Conservation (phyloP, 768 basidiomycete genomes). For the Rubroboletus pulcherrimus region DNA sequence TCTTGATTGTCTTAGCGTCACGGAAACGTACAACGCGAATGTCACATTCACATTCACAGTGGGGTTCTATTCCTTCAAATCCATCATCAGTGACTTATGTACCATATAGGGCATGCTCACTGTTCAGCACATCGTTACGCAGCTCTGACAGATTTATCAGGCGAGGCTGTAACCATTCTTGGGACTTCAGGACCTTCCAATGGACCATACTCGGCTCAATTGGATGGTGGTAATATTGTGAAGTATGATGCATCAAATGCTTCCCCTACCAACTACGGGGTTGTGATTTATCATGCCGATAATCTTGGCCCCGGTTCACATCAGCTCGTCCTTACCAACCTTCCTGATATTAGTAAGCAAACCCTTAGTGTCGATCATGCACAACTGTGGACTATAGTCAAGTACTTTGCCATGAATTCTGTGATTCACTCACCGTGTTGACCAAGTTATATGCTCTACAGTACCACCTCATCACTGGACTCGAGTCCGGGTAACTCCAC, state of each 20-base stretch:
- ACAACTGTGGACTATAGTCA: constrained; percentile 15
- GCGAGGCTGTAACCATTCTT: constrained; percentile 42
- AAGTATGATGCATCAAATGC: constrained; percentile 19
- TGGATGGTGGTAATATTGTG: constrained; percentile 32
- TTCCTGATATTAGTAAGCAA: constrained; percentile 17
- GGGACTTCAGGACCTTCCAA: constrained; percentile 39
- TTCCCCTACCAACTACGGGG: constrained; percentile 25
- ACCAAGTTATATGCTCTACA: neutral
- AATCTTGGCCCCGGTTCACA: constrained; percentile 40
- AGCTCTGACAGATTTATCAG: constrained; percentile 20
- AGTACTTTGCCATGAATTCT: constrained; percentile 7
- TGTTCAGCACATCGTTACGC: neutral
- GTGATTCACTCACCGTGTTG: neutral
- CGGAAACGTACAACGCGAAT: constrained; percentile 32
- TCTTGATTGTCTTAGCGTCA: constrained; percentile 27
- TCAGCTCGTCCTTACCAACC: constrained; percentile 34
- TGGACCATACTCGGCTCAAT: constrained; percentile 33
- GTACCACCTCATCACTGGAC: neutral
- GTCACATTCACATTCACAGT: constrained; percentile 41
- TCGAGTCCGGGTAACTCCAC: neutral
- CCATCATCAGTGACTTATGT: constrained; percentile 2
- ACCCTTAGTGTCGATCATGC: constrained; percentile 35
- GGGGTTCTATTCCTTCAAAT: constrained; percentile 5
- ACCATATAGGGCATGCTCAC: constrained; percentile 19
- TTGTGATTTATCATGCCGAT: constrained; percentile 32